Base-by-base conservation (phyloP, 2,329 filamentous ascomycete genomes). In the Colletotrichum lentis region DNA sequence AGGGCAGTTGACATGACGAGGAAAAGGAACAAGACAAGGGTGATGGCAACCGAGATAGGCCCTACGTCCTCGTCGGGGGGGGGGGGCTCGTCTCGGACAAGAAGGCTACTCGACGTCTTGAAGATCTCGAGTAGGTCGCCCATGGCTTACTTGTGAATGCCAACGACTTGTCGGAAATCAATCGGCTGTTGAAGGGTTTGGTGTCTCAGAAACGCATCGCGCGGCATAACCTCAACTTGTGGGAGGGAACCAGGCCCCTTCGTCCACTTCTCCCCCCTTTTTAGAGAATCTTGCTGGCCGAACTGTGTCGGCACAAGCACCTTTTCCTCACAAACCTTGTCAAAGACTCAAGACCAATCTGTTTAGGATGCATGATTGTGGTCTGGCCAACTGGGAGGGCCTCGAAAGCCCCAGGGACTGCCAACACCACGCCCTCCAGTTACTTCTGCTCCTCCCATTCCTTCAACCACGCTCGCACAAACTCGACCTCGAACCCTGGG, bases 381-480 rank as follows among this genome's bases (percentile, higher is more conserved):
- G 27, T 16, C 11, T 3, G 37, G 37, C 11, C 37, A 41, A 31
- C 27, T 5, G 2, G 11, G 37, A 41, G 37, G 14, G 14, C 14
- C 37, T 41, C 37, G 37, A 2, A 16, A 41, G 3, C 14, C 37
- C 37, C 37, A 41, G 37, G 3, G 12, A 7, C 14, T 16, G 2
- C n/a, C 10, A 41, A 16, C 14, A 16, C 37, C 37, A 11, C 37
- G 44, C 5, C 7, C 1, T 22, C 20, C 24, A 22, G 10, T 18
- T 22, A 10, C 18, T 22, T 10, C 37, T 65, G 27, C 16, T 73
- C 55, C 50, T 78, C 50, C 83, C 86, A 91, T 74, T 90, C 87
- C 68, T 82, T 72, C 77, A 94, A 73, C 91, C 91, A 94, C 50
- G 81, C 83, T 72, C 84, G 80, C 5, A 92, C 91, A 76, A 91